Evolutionary conservation across 2,329 filamentous ascomycete genomes (phyloP), one percentile per base, ranked within the genome.

Genomic region (Colletotrichum neosansevieriae): DNA sequence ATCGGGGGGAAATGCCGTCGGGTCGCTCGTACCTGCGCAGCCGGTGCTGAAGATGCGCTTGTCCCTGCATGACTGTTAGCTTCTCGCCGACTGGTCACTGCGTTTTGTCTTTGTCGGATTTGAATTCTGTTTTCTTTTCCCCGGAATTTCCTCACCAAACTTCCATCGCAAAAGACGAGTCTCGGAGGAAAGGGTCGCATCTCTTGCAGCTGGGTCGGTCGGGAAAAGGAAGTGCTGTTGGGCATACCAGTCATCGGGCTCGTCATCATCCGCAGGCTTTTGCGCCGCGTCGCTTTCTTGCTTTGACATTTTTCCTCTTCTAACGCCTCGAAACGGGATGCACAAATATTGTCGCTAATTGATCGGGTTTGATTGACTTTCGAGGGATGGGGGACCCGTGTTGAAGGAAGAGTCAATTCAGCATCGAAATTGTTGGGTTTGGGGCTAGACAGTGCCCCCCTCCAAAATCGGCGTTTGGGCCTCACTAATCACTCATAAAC

Each of bases 11-110:
- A 51, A 61, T 49, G 61, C 12, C 15, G 59, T 51, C 11, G 82
- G 12, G 59, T 51, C 11, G 82, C 76, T 7, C 83, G 76, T 82
- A 97, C 95, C 91, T 80, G 94, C 89, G 77, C 95, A 98, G 67
- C 95, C 96, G 3, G 95, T 98, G 84, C 94, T 97, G 84, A 94
- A 97, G 80, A 98, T 98, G 77, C 96, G 88, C 87, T 97, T 95
- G 84, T 98, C 94, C 95, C 95, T 98, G 77, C 67, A 73, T 44
- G 47, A 44, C 15, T 5, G 40, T 68, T 53, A 58, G 64, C 60
- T 15, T 29, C 19, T 15, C 11, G 21, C 3, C 1, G 12, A 21
- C n/a, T 13, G 58, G 29, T 4, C 50, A n/a, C 32, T 34, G 19
- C 12, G 42, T 49, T 51, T 47, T 45, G 24, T 19, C 45, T 51